Evolutionary conservation across 352 stramenopile genomes (phyloP).

Genomic region (Aphanomyces cochlioides): DNA sequence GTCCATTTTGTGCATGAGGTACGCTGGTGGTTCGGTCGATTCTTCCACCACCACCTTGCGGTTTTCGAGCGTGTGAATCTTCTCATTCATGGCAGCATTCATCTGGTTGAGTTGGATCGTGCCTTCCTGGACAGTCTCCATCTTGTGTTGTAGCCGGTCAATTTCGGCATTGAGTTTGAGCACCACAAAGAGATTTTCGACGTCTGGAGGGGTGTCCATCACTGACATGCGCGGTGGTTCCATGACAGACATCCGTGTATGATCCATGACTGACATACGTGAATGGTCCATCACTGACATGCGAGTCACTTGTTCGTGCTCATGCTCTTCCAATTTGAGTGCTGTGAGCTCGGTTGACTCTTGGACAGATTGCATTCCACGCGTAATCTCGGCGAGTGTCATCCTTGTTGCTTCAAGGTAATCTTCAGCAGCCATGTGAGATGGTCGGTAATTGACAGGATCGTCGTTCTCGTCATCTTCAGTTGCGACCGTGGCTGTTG

Average conservation of each 20-base stretch:
- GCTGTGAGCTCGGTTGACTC: slow-evolving; percentile 1
- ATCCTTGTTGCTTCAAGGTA: slow-evolving; percentile 21
- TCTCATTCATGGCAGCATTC: slow-evolving; percentile 20
- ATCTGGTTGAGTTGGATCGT: slow-evolving; percentile 11
- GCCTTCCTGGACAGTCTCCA: slow-evolving; percentile 17
- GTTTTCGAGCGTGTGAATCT: slow-evolving; percentile 22
- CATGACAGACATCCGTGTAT: background rate
- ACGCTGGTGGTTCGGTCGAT: background rate
- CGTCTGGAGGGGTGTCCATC: slow-evolving; percentile 13
- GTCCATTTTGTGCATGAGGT: slow-evolving; percentile 2
- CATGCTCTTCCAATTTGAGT: slow-evolving; percentile 3
- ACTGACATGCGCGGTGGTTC: background rate
- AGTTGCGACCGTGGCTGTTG: background rate
- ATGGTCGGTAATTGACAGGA: background rate
- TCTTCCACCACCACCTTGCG: background rate
- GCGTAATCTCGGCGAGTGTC: slow-evolving; percentile 18
- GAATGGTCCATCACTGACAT: background rate
- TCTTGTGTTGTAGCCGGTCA: slow-evolving; percentile 16
- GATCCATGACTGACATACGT: background rate
- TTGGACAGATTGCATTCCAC: slow-evolving; percentile 1
- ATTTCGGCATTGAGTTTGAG: slow-evolving; percentile 21
- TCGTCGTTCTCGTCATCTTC: slow-evolving; percentile 21
- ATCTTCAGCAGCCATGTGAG: slow-evolving; percentile 12
- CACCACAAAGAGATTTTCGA: slow-evolving; percentile 17
- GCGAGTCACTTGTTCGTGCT: background rate